phyloP scores from a whole-genome alignment of 257 asterid species.

The Rauvolfia tetraphylla region DNA sequence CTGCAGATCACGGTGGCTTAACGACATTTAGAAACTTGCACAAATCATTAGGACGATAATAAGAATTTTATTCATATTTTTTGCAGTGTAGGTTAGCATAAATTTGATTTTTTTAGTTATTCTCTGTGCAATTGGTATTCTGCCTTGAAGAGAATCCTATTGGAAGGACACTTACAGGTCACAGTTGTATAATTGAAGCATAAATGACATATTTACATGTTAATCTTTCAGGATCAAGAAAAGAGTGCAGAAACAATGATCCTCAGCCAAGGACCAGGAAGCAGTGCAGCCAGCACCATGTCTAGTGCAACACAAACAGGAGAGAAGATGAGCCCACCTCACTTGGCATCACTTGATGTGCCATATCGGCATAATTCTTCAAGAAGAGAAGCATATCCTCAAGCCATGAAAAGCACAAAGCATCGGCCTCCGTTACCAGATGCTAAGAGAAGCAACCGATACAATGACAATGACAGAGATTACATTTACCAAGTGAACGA shows the following conservation, averaged over 20 bases:
- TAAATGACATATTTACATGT: not conserved
- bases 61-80: not conserved
- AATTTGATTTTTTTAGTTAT: not conserved
- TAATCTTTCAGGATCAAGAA: slow-evolving; percentile 33
- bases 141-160: not conserved
- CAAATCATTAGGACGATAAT: not conserved
- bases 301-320: slow-evolving; percentile 42
- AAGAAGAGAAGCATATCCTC: slow-evolving; percentile 35
- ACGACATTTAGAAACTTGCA: not conserved
- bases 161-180: not conserved
- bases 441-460: slow-evolving; percentile 20
- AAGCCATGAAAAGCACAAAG: slow-evolving; percentile 27
- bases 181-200: not conserved
- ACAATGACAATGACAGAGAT: slow-evolving; percentile 17
- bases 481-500: slow-evolving; percentile 29
- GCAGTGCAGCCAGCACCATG: slow-evolving; percentile 53
- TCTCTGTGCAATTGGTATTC: not conserved
- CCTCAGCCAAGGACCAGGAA: slow-evolving; percentile 49
- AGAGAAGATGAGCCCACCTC: slow-evolving; percentile 16
- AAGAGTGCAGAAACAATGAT: slow-evolving; percentile 35
- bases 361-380: slow-evolving; percentile 20
- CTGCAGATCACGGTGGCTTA: too few relatives aligned
- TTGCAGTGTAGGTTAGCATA: not conserved
- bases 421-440: slow-evolving; percentile 41
- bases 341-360: slow-evolving; percentile 14